phyloP scores from a whole-genome alignment of 306 rosid genomes.

The Corylus heterophylla region DNA sequence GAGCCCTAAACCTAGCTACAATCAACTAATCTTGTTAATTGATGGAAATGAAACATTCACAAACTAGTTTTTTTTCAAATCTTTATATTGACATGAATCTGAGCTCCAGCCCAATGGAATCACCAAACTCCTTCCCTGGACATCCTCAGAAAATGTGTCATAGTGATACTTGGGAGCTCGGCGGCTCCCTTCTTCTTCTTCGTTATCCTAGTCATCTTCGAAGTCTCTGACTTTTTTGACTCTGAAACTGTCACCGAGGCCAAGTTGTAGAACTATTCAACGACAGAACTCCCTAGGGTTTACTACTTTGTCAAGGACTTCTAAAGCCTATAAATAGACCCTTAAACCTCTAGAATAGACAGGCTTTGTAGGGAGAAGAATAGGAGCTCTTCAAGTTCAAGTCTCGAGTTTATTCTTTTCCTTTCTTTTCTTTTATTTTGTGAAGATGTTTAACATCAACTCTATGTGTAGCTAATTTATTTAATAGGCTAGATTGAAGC shows the following conservation, averaged over 20 bases:
- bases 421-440: no score
- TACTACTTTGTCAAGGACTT: no score
- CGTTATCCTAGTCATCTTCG: conserved; percentile 67
- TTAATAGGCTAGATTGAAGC: no score
- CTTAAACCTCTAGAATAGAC: no score
- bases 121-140: conserved; percentile 87
- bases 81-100: conserved; percentile 21
- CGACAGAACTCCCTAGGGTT: not conserved
- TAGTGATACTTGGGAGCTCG: conserved; percentile 56
- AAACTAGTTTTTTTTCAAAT: not conserved
- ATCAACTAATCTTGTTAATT: conserved; percentile 28
- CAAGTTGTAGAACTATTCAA: conserved; percentile 77
- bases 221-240: conserved; percentile 28
- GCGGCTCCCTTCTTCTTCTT: conserved; percentile 57
- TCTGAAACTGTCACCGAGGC: conserved; percentile 57
- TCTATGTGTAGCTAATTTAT: no score
- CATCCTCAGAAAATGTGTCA: conserved; percentile 79
- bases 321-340: no score
- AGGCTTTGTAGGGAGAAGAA: no score
- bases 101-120: conserved; percentile 28
- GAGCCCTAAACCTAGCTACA: not conserved
- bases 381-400: no score
- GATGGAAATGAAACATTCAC: not conserved
- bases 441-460: no score
- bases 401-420: no score